A percentile compares a stretch with the other conserved stretches of the same genome.
phyloP scores from a whole-genome alignment of 2,329 filamentous ascomycete species.

The Alternaria longipes region DNA sequence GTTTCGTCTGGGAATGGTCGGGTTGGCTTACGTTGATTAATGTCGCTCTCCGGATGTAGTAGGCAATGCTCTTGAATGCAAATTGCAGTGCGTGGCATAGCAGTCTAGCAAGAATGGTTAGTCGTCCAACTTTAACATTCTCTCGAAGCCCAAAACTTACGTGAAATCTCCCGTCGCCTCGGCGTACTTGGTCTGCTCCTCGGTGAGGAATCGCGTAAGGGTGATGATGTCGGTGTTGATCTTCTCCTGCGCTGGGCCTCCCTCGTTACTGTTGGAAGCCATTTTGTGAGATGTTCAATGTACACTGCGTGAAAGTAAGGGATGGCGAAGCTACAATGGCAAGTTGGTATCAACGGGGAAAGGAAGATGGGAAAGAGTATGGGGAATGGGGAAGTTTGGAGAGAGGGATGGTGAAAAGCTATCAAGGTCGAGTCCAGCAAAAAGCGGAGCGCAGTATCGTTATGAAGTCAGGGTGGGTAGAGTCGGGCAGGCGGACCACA shows the following conservation, averaged over 20 bases:
- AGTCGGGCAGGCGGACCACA: conserved; percentile 49
- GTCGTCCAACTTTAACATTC: neutral
- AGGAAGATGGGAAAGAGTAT: conserved; percentile 9
- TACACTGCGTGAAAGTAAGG: neutral
- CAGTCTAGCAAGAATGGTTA: conserved; percentile 65
- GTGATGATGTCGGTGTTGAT: conserved; percentile 98
- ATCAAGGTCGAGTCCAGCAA: conserved; percentile 18
- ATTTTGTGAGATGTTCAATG: conserved; percentile 36
- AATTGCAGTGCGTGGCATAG: conserved; percentile 98
- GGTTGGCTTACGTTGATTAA: conserved; percentile 74
- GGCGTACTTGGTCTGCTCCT: conserved; percentile 91
- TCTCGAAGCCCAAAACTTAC: conserved; percentile 61
- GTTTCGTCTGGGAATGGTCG: neutral
- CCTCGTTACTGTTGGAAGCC: conserved; percentile 55
- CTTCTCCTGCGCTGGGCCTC: conserved; percentile 71
- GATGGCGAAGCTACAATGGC: neutral
- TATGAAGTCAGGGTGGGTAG: conserved; percentile 50
- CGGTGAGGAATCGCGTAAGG: conserved; percentile 92
- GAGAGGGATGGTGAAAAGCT: conserved; percentile 17
- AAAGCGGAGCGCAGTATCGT: conserved; percentile 29
- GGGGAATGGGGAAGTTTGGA: conserved; percentile 15
- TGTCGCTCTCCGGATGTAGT: conserved; percentile 96
- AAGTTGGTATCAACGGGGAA: conserved; percentile 3
- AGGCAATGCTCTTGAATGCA: conserved; percentile 99
- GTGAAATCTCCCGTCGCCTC: conserved; percentile 99